Evolutionary conservation across 2,329 filamentous ascomycete genomes (phyloP), one percentile per base, ranked within the genome.

Genomic region (Rhinocladiella similis): DNA sequence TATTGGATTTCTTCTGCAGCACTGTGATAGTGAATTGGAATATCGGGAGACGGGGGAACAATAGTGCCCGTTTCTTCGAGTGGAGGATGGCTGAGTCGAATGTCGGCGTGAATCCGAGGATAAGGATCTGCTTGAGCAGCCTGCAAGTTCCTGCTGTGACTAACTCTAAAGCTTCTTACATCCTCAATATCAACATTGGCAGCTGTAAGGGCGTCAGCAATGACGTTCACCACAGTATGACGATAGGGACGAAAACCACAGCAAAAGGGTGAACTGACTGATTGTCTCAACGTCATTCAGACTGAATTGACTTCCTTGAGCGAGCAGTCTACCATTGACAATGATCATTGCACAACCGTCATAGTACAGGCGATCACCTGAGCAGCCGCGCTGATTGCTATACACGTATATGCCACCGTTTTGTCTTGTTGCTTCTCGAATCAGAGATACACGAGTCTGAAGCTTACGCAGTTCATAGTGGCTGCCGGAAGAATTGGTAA

Each of bases 171-270:
- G 82, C 7, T 80, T 77, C 63, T 57, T 5, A 93, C 87, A 61
- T 90, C 85, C 65, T 93, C 89, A 1, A 89, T 74, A 63, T 89
- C 85, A 5, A 89, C 77, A 0, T 84, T 88, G 2, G 86, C 86
- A 4, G 79, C 29, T 33, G 10, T 33, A 12, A 12, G 10, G 19
- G 43, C 27, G 45, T 55, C 29, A 55, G 53, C 36, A 55, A n/a
- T 29, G 20, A 12, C 45, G 16, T 13, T 33, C 9, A 19, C 43
- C 19, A 13, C 10, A 19, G n/a, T 27, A n/a, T 19, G 39, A 33
- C 29, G 29, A 9, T 12, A 33, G 29, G n/a, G 29, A 33, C 29
- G 10, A 33, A 9, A 9, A 12, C 10, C 29, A 33, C 10, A 33
- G 29, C 7, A n/a, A 33, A 20, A 10, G 22, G 16, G 25, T 14